phyloP scores from a whole-genome alignment of 2,329 filamentous ascomycete species.

The Exophiala mesophila region DNA sequence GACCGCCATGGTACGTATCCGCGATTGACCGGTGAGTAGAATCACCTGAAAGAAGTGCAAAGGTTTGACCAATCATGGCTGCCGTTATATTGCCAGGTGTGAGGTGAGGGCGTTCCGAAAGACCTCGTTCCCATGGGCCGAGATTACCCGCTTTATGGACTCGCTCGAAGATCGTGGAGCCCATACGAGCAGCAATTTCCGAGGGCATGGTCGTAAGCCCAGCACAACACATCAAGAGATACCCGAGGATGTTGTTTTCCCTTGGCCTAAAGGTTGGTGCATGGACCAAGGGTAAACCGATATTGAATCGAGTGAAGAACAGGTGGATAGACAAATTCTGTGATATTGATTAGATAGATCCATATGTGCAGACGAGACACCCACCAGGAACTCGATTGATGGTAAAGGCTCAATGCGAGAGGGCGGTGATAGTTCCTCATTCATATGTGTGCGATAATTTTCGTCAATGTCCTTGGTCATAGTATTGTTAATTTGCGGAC shows the following conservation, averaged over 20 bases:
- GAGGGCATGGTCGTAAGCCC: constrained; percentile 33
- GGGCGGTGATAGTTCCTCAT: background rate
- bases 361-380: background rate
- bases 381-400: constrained; percentile 8
- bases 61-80: constrained; percentile 28
- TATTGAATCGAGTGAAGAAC: constrained; percentile 43
- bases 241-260: constrained; percentile 24
- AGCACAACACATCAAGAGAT: constrained; percentile 35
- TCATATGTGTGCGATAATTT: constrained; percentile 1
- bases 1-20: constrained; percentile 27
- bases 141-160: constrained; percentile 24
- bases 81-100: constrained; percentile 22
- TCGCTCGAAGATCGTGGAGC: constrained; percentile 28
- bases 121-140: constrained; percentile 6
- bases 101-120: constrained; percentile 3
- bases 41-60: constrained; percentile 26
- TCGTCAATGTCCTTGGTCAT: constrained; percentile 18
- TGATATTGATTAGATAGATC: background rate
- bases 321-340: constrained; percentile 31
- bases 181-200: constrained; percentile 25
- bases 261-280: constrained; percentile 16
- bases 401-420: constrained; percentile 5
- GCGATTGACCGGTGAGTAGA: constrained; percentile 26
- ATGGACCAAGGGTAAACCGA: constrained; percentile 15
- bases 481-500: no score